Conservation (phyloP, 2,329 filamentous ascomycete species). For the Phaeoacremonium minimum region DNA sequence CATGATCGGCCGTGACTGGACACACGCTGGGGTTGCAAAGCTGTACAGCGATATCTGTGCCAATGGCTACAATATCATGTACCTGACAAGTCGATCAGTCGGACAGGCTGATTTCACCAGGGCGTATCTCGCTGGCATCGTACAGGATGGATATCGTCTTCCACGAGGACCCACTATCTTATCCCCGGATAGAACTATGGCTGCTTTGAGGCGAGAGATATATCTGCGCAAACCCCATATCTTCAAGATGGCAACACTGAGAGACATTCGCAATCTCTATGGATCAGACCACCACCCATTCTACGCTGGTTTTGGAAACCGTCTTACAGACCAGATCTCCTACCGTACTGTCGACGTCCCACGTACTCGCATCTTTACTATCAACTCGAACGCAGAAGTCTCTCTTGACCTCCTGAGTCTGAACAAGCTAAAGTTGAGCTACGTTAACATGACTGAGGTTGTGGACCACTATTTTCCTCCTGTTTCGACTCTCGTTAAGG, state of each 20-base stretch:
- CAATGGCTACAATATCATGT: slow-evolving; percentile 99
- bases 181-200: slow-evolving; percentile 91
- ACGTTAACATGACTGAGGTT: slow-evolving; percentile 94
- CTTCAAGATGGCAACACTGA: slow-evolving; percentile 98
- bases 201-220: slow-evolving; percentile 84
- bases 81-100: slow-evolving; percentile 89
- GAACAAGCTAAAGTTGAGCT: slow-evolving; percentile 94
- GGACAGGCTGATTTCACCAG: slow-evolving; percentile 90
- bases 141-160: slow-evolving; percentile 80
- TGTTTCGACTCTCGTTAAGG: slow-evolving; percentile 78
- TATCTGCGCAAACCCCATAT: slow-evolving; percentile 96
- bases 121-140: slow-evolving; percentile 82
- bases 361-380: slow-evolving; percentile 91
- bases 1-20: slow-evolving; percentile 98
- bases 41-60: slow-evolving; percentile 91
- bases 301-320: slow-evolving; percentile 95
- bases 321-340: slow-evolving; percentile 90
- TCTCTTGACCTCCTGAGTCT: slow-evolving; percentile 84
- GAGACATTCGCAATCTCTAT: slow-evolving; percentile 90
- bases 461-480: slow-evolving; percentile 98
- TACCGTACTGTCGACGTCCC: slow-evolving; percentile 97
- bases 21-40: slow-evolving; percentile 92
- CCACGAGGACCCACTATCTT: slow-evolving; percentile 92
- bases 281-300: slow-evolving; percentile 75
- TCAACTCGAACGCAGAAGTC: slow-evolving; percentile 96